Evolutionary conservation across 1,284 basidiomycete species (phyloP).

Genomic region (Microbotryum scabiosae): DNA sequence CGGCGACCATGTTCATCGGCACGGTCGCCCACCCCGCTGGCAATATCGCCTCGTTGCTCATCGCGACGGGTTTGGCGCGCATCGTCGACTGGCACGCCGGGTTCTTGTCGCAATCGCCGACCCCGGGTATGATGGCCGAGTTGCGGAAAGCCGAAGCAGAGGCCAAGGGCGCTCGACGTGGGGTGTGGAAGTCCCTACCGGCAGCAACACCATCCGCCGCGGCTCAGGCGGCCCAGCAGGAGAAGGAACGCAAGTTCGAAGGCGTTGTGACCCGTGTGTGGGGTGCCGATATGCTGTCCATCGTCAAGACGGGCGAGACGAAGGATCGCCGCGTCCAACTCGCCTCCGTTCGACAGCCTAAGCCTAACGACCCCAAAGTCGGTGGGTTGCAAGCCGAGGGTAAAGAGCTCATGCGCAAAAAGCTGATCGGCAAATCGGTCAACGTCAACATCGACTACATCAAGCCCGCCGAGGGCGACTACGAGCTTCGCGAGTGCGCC

Average conservation of each 20-base stretch:
- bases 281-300: slow-evolving; percentile 83
- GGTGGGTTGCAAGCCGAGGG: slow-evolving; percentile 85
- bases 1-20: slow-evolving; percentile 75
- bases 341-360: slow-evolving; percentile 19
- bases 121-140: slow-evolving; percentile 66
- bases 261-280: slow-evolving; percentile 78
- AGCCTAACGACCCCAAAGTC: slow-evolving; percentile 71
- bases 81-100: slow-evolving; percentile 98
- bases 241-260: slow-evolving; percentile 56
- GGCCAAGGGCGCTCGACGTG: slow-evolving; percentile 73
- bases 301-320: slow-evolving; percentile 61
- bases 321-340: slow-evolving; percentile 80
- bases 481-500: slow-evolving; percentile 82
- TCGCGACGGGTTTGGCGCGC: slow-evolving; percentile 75
- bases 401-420: slow-evolving; percentile 78
- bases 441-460: slow-evolving; percentile 76
- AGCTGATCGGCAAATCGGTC: slow-evolving; percentile 77
- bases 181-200: slow-evolving; percentile 60
- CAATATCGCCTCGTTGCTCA: slow-evolving; percentile 85
- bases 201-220: slow-evolving; percentile 12
- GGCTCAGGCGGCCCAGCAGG: slow-evolving; percentile 39
- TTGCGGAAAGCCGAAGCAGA: slow-evolving; percentile 72
- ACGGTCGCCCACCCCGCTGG: slow-evolving; percentile 85
- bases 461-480: slow-evolving; percentile 85
- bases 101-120: slow-evolving; percentile 59